A percentile compares a stretch with the other conserved stretches of the same genome.
These are phyloP conservation scores for Tricladium varicosporioides DNA, from an alignment of 2,329 filamentous ascomycete genomes.

Conservation along the genomic window DNA sequence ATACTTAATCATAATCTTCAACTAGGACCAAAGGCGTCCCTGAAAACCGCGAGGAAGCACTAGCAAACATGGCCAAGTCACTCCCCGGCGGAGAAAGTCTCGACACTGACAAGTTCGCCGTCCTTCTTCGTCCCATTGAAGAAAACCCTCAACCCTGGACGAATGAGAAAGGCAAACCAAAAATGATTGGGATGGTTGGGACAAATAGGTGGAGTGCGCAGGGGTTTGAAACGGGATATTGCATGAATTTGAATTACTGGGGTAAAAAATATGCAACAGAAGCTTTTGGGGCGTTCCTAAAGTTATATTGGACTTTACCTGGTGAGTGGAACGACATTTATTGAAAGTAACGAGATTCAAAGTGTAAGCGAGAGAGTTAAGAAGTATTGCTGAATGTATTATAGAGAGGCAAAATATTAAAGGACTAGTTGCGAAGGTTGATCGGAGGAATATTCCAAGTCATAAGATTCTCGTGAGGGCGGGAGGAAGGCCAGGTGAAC, in stretches of 20 bases:
- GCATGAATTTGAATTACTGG: conserved; percentile 22
- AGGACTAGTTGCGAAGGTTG: conserved; percentile 21
- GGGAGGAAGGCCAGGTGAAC: conserved; percentile 19
- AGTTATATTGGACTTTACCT: conserved; percentile 20
- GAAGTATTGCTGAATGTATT: neutral
- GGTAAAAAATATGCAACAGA: conserved; percentile 25
- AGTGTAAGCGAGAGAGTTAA: too few relatives aligned
- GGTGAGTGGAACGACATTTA: conserved; percentile 3
- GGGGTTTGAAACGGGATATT: conserved; percentile 25
- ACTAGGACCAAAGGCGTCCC: conserved; percentile 3
- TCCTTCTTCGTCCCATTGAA: conserved; percentile 1
- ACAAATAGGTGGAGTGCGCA: conserved; percentile 20
- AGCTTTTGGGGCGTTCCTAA: conserved; percentile 20
- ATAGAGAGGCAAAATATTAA: conserved; percentile 21
- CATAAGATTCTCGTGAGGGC: conserved; percentile 16
- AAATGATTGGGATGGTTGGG: conserved; percentile 24
- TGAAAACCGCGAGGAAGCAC: conserved; percentile 3
- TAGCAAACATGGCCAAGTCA: conserved; percentile 9
- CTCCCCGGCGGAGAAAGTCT: conserved; percentile 12
- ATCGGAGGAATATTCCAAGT: conserved; percentile 19
- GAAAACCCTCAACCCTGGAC: neutral
- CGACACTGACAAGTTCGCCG: conserved; percentile 22
- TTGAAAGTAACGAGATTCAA: too few relatives aligned
- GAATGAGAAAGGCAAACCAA: conserved; percentile 3
- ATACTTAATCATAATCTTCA: neutral